phyloP scores from a whole-genome alignment of 495 filamentous ascomycete species.

The Aspergillus nanangensis region DNA sequence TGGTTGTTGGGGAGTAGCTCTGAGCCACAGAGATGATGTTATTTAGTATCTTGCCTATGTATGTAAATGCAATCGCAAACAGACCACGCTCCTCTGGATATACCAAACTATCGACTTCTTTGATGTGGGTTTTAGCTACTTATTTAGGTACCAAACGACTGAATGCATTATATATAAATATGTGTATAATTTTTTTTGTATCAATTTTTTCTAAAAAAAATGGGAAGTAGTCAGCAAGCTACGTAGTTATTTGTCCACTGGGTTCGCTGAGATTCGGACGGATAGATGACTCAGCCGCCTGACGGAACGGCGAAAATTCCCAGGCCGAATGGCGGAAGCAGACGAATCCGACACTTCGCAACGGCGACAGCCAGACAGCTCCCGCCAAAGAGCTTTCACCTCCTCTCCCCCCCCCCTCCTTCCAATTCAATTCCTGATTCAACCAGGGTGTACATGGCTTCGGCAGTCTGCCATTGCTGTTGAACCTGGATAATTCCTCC shows the following conservation, averaged over 20 bases:
- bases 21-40: not conserved
- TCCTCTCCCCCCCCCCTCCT: not conserved
- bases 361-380: conserved; percentile 12
- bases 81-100: not conserved
- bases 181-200: too few relatives aligned
- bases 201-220: too few relatives aligned
- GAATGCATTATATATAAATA: too few relatives aligned
- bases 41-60: not conserved
- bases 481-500: conserved; percentile 22
- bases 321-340: conserved; percentile 15
- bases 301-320: conserved; percentile 24
- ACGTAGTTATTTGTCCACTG: conserved; percentile 11
- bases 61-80: not conserved
- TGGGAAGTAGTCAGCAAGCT: too few relatives aligned
- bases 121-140: too few relatives aligned
- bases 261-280: conserved; percentile 18
- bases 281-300: conserved; percentile 22
- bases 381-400: conserved; percentile 15
- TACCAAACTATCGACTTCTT: not conserved
- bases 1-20: not conserved
- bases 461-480: conserved; percentile 16
- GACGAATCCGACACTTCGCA: not conserved
- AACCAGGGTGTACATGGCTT: conserved; percentile 24
- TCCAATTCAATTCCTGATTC: not conserved
- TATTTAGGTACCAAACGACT: too few relatives aligned